These are phyloP conservation scores for Lathyrus aphaca DNA, from an alignment of 306 rosid genomes.

Conservation along the genomic window DNA sequence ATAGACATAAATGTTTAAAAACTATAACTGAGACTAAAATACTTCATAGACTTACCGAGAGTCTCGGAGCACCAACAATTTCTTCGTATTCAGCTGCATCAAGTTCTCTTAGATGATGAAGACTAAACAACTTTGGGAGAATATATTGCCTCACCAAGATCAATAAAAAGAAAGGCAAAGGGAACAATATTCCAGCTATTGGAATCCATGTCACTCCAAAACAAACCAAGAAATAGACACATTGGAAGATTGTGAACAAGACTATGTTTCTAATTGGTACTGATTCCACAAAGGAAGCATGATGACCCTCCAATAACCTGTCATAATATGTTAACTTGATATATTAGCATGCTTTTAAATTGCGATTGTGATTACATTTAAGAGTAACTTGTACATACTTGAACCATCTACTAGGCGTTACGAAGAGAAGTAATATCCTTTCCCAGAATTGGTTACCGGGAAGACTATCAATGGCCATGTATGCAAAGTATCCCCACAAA, in stretches of 20 bases:
- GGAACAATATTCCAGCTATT: constrained; percentile 79
- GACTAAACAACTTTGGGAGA: constrained; percentile 66
- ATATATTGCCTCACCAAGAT: constrained; percentile 64
- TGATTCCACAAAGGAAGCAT: constrained; percentile 79
- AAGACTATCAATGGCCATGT: constrained; percentile 93
- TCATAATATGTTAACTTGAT: constrained; percentile 11
- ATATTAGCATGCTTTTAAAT: background rate
- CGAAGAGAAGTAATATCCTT: constrained; percentile 66
- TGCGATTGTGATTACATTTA: background rate
- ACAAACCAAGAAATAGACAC: constrained; percentile 67
- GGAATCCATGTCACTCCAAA: constrained; percentile 73
- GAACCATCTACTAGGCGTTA: constrained; percentile 64
- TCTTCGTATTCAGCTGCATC: constrained; percentile 85
- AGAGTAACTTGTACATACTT: constrained; percentile 53
- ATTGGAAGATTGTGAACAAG: constrained; percentile 68
- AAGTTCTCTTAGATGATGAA: constrained; percentile 61
- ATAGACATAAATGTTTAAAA: background rate
- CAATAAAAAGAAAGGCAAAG: constrained; percentile 76
- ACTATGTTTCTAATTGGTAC: constrained; percentile 67
- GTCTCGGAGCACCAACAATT: constrained; percentile 52
- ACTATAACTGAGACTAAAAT: constrained; percentile 3
- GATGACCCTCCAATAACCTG: constrained; percentile 64
- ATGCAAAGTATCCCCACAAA: constrained; percentile 93
- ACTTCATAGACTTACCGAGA: constrained; percentile 49
- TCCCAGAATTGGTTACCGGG: constrained; percentile 93